Conservation (phyloP, 768 basidiomycete genomes). For the Kondoa malvinella region DNA sequence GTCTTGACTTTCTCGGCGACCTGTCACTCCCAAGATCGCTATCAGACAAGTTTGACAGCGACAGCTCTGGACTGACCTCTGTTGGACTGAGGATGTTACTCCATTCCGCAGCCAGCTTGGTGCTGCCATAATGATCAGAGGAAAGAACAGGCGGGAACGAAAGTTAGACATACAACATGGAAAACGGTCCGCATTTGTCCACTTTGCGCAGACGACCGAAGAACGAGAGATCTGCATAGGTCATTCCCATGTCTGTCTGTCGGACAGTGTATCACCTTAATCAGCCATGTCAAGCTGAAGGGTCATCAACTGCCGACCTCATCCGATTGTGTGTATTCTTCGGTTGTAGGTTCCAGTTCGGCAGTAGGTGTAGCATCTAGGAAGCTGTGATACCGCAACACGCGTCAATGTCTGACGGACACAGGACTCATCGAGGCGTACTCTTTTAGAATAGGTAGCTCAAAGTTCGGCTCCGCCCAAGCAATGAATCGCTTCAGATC, state of each 20-base stretch:
- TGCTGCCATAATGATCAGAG: slow-evolving; percentile 28
- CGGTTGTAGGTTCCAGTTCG: slow-evolving; percentile 86
- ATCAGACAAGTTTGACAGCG: background rate
- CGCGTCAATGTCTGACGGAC: background rate
- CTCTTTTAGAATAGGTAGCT: slow-evolving; percentile 68
- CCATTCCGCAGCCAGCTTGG: slow-evolving; percentile 88
- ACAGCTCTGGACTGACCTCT: slow-evolving; percentile 41
- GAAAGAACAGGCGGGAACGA: background rate
- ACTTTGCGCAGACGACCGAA: slow-evolving; percentile 87
- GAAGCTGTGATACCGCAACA: slow-evolving; percentile 49
- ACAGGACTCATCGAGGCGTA: slow-evolving; percentile 34
- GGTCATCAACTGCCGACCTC: slow-evolving; percentile 43
- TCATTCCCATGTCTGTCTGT: slow-evolving; percentile 98
- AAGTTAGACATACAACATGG: slow-evolving; percentile 48
- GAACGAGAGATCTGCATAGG: slow-evolving; percentile 69
- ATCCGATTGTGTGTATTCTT: slow-evolving; percentile 85
- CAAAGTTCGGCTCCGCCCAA: slow-evolving; percentile 58
- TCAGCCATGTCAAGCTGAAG: background rate
- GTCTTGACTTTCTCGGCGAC: slow-evolving; percentile 93
- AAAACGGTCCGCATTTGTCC: slow-evolving; percentile 94
- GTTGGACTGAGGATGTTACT: slow-evolving; percentile 62
- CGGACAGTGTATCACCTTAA: background rate
- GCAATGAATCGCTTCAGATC: slow-evolving; percentile 91
- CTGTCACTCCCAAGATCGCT: slow-evolving; percentile 35
- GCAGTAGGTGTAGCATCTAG: slow-evolving; percentile 82